Evolutionary conservation across 768 basidiomycete species (phyloP).

Genomic region (Vararia minispora): DNA sequence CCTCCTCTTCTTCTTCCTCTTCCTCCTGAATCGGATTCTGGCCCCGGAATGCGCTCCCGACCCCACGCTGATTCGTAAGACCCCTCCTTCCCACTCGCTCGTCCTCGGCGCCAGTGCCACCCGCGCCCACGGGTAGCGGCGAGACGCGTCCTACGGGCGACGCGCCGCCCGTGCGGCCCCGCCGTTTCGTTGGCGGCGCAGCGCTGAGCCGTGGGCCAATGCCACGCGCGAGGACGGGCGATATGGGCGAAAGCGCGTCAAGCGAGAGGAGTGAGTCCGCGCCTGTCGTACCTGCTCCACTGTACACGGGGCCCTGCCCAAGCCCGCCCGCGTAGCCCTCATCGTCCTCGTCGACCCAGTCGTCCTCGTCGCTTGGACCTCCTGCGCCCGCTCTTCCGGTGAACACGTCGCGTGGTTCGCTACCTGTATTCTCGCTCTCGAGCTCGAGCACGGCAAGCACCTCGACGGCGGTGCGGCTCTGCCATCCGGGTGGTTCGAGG

Average conservation of each 20-base stretch:
- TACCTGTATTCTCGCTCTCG: no score
- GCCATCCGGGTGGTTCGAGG: conserved; percentile 78
- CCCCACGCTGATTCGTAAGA: conserved; percentile 50
- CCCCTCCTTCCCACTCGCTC: conserved; percentile 51
- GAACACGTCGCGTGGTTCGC: conserved; percentile 82
- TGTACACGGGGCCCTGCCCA: conserved; percentile 40
- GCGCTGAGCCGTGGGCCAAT: conserved; percentile 1
- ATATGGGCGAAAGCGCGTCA: conserved; percentile 5
- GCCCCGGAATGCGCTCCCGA: conserved; percentile 51
- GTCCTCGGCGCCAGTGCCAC: conserved; percentile 35
- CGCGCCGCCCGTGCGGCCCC: conserved; percentile 8
- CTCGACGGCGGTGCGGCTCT: conserved; percentile 52
- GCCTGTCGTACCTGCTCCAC: conserved; percentile 7
- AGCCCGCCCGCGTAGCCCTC: conserved; percentile 73
- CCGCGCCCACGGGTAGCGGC: conserved; percentile 43
- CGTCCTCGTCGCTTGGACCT: conserved; percentile 63
- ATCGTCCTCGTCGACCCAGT: conserved; percentile 86
- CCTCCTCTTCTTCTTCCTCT: conserved; percentile 75
- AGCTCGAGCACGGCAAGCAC: conserved; percentile 59
- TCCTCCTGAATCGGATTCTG: conserved; percentile 77
- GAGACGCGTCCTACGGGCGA: conserved; percentile 51
- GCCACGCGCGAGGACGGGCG: conserved; percentile 7
- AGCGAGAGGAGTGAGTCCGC: conserved; percentile 9
- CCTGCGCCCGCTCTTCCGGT: conserved; percentile 54
- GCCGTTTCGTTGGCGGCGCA: conserved; percentile 23